phyloP scores from a whole-genome alignment of 352 stramenopile genomes.

The Globisporangium splendens region DNA sequence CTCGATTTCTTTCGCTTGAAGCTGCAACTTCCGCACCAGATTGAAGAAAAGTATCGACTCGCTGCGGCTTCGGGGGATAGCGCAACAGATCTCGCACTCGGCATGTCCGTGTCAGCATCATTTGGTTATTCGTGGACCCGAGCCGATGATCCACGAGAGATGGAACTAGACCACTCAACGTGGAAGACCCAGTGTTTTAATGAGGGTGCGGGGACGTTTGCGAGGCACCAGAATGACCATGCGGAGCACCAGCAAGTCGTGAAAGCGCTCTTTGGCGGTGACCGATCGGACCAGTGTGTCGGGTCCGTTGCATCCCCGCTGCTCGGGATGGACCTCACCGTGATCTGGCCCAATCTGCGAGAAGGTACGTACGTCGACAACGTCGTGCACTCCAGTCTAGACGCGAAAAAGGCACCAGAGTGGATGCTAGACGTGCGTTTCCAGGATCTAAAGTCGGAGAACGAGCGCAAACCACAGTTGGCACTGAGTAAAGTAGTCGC shows the following conservation, averaged over 20 bases:
- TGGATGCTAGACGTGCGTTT: conserved; percentile 62
- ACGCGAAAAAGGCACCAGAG: conserved; percentile 54
- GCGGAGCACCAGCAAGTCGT: conserved; percentile 22
- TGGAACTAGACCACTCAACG: conserved; percentile 16
- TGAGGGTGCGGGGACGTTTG: background rate
- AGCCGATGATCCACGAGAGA: conserved; percentile 42
- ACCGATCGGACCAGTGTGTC: conserved; percentile 21
- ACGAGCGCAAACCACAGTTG: conserved; percentile 52
- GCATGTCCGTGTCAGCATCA: conserved; percentile 64
- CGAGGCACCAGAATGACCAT: too few species aligned
- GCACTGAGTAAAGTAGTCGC: conserved; percentile 58
- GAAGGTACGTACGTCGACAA: conserved; percentile 86
- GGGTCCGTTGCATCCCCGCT: conserved; percentile 42
- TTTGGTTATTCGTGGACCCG: conserved; percentile 60
- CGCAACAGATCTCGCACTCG: conserved; percentile 29
- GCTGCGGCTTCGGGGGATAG: conserved; percentile 21
- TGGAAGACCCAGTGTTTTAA: conserved; percentile 1
- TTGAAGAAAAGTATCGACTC: conserved; percentile 60
- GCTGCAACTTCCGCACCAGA: conserved; percentile 52
- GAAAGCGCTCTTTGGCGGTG: conserved; percentile 33
- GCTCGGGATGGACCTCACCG: conserved; percentile 48
- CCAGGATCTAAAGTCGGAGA: conserved; percentile 32
- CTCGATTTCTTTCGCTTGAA: conserved; percentile 84
- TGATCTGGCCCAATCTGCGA: conserved; percentile 63
- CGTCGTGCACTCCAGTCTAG: conserved; percentile 74